Evolutionary conservation across 148 eudicot species (phyloP), one percentile per base, ranked within the genome.

Genomic region (Vaccinium vitisidaea): DNA sequence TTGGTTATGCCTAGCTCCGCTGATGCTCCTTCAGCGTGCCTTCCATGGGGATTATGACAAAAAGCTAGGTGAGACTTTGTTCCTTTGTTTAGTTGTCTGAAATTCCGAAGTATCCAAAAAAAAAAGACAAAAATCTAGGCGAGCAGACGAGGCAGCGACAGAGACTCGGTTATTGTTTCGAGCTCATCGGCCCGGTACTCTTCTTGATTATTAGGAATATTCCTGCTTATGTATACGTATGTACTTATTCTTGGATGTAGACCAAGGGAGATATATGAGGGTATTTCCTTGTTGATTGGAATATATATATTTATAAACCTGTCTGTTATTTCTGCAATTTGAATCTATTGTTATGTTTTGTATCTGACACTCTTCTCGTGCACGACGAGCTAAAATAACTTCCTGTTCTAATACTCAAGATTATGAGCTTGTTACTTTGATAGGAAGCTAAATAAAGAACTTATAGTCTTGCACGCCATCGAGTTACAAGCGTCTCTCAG

Each of bases 31-130:
- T 53, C 69, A 56, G 30, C 14, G 48, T 73, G 23, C 67, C 39
- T 55, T 48, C 70, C 6, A 21, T 36, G 75, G 27, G 63, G 70
- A 82, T 82, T 84, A 74, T 85, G 84, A 27, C 32, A 75, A 81
- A 85, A 73, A 67, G 83, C 80, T 39, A 52, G 58, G 23, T 67
- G 56, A 43, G 25, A 10, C 39, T 30, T 30, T 30, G 30, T 30
- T 30, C 30, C 30, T 30, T 30, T 36, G 39, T 36, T 36, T 36
- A 36, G 39, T 36, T 36, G 39, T 36, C 0, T 36, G 39, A 36
- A 36, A 2, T 36, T 36, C 39, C 39, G 39, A 36, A 36, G 39
- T 36, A 36, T 36, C 39, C 39, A 36, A 2, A 36, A 36, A 36
- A 36, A 36, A 36, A 36, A 1, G 36, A 30, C 30, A 30, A 30